Evolutionary conservation across 129 eudicot genomes (phyloP), one percentile per base, ranked within the genome.

Genomic region (Chrysanthemum seticuspe): DNA sequence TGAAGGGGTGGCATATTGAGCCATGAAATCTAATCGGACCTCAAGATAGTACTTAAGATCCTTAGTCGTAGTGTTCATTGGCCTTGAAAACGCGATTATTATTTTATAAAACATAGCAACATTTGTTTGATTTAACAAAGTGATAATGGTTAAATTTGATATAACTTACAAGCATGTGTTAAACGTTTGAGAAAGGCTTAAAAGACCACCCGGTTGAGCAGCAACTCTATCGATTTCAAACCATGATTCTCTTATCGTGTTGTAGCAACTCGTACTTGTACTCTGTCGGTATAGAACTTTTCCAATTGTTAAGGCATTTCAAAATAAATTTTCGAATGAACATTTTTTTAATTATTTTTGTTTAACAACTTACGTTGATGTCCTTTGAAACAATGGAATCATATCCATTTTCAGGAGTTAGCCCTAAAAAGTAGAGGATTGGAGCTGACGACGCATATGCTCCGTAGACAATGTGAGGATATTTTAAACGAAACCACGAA

Each of bases 211-310:
- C 1, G 83, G 69, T 44, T 72, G 60, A 54, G 76, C 62, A 34
- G 80, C 82, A 34, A 84, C 79, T 62, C 71, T 70, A 14, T 76
- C 82, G 7, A 84, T 84, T 57, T 80, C 85, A 1, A 53, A 62
- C 88, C 88, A 84, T 25, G 88, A 84, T 54, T 84, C 77, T 68
- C 77, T 60, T 72, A 84, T 76, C 18, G 85, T 76, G 10, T 69
- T 62, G 78, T 84, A 77, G 71, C 88, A 84, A 68, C 74, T 73
- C 63, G 71, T 47, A 49, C 80, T 80, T 45, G 70, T 71, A 36
- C 47, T 80, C 88, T 80, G 80, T 53, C 6, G 36, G 36, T 31
- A 31, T 31, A 23, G 5, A 2, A 31, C 36, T 31, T 31, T 31
- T 19, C 21, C 21, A 19, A 19, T 0, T 31, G 5, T 3, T 31